These are phyloP conservation scores for Xylariaceae sp. DNA, from an alignment of 2,329 filamentous ascomycete species.

Conservation along the genomic window DNA sequence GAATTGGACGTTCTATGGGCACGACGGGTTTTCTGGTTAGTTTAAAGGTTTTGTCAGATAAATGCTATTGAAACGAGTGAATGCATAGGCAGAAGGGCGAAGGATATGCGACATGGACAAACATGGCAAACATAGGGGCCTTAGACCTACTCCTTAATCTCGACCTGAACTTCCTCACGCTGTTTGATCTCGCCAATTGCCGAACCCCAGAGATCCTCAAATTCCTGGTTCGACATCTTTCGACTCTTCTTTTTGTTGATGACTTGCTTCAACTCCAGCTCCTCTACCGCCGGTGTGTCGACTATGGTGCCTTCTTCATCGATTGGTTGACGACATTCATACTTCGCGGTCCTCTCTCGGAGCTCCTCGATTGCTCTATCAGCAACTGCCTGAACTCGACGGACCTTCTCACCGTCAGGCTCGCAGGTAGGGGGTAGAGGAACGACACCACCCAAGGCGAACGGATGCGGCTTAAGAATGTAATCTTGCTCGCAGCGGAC, in stretches of 20 bases:
- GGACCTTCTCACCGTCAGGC: constrained; percentile 90
- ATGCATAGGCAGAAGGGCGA: constrained; percentile 25
- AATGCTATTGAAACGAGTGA: constrained; percentile 24
- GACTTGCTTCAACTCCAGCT: constrained; percentile 78
- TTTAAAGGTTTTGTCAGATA: constrained; percentile 62
- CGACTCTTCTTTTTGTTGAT: constrained; percentile 79
- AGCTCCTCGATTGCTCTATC: constrained; percentile 88
- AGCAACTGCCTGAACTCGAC: constrained; percentile 84
- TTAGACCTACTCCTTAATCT: constrained; percentile 59
- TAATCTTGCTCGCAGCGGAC: constrained; percentile 88
- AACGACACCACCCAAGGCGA: constrained; percentile 79
- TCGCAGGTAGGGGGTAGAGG: constrained; percentile 92
- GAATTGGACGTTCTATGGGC: constrained; percentile 74
- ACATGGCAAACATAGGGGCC: not conserved
- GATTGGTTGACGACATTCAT: constrained; percentile 81
- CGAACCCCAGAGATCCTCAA: constrained; percentile 84
- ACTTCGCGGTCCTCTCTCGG: constrained; percentile 83
- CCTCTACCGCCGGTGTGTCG: constrained; percentile 65
- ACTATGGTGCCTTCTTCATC: constrained; percentile 66
- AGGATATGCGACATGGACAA: constrained; percentile 36
- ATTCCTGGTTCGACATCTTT: constrained; percentile 85
- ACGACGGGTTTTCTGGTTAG: constrained; percentile 85
- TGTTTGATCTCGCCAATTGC: constrained; percentile 75
- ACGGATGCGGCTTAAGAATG: constrained; percentile 81
- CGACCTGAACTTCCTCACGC: constrained; percentile 65